Base-by-base conservation (phyloP, 1,284 basidiomycete genomes). In the Ceratobasidium sp. region DNA sequence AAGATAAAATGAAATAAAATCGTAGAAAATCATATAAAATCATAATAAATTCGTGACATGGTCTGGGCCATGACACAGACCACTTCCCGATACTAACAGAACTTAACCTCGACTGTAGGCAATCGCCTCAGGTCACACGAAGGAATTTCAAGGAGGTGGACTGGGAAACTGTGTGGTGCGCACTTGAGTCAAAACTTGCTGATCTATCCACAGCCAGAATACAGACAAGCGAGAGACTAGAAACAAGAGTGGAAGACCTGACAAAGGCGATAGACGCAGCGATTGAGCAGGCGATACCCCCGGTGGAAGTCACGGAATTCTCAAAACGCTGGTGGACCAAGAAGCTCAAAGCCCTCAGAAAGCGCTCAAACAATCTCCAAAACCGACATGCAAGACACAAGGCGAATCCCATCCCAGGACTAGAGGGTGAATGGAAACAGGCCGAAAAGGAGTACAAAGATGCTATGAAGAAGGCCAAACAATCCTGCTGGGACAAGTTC, bases 91-190 rank as follows among this genome's bases (percentile, higher is more conserved):
- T 55, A 8, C 7, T 4, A 21, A 55, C 26, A 7, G 7, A 4
- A 7, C 6, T 55, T 5, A 26, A 55, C 23, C 11, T 55, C 11
- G 43, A 44, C 9, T 30, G 32, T 30, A 8, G 7, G 26, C 4
- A 26, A 55, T 18, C 9, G 23, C 9, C 23, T 3, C 52, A 21
- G 23, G 6, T 7, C 3, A 5, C 4, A 55, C 52, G 52, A 5
- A 8, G 52, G 23, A 47, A 44, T 57, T 75, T 59, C 32, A 23
- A 43, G 9, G 35, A 62, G 35, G 67, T 62, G 0, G 58, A 75
- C 54, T 75, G 74, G 74, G 54, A 66, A 1, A 49, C 52, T 1
- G n/a, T n/a, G n/a, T n/a, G n/a, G n/a, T n/a, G n/a, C n/a, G 74
- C 72, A 66, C 18, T 38, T 2, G 35, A 75, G 32, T 5, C 21